Evolutionary conservation across 495 filamentous ascomycete genomes (phyloP).

Genomic region (Talaromyces stipitatus): DNA sequence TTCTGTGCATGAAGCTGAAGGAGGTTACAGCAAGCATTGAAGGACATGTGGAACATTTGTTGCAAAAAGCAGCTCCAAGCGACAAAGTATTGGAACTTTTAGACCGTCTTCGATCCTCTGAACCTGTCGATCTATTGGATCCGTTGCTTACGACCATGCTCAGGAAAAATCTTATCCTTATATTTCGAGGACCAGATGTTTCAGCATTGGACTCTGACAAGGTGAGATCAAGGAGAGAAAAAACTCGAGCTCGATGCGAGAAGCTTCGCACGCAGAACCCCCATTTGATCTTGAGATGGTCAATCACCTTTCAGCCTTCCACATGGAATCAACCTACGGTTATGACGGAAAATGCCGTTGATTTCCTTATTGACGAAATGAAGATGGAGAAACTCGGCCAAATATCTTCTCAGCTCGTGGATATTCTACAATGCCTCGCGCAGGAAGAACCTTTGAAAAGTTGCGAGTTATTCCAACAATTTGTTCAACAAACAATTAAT

Average conservation of each 20-base stretch:
- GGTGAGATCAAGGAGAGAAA: not conserved
- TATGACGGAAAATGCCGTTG: not conserved
- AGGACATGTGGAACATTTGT: not conserved
- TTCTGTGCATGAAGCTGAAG: not conserved
- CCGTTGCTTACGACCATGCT: not conserved
- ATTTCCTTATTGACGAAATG: not conserved
- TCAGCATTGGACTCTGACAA: not conserved
- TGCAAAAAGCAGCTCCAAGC: not conserved
- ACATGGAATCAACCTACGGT: not conserved
- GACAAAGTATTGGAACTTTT: not conserved
- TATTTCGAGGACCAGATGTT: not conserved
- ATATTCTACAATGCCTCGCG: not conserved
- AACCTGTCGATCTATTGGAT: not conserved
- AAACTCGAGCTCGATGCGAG: not conserved
- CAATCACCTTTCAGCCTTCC: not conserved
- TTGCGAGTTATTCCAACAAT: not conserved
- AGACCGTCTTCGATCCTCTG: not conserved
- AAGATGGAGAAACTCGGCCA: not conserved
- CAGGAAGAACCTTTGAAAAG: not conserved
- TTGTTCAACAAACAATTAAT: not conserved
- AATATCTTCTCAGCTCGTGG: not conserved
- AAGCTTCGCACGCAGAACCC: not conserved
- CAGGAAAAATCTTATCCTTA: not conserved
- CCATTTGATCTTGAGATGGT: not conserved
- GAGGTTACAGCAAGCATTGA: not conserved